Base-by-base conservation (phyloP, 768 basidiomycete species). In the Cystofilobasidium bisporidii region DNA sequence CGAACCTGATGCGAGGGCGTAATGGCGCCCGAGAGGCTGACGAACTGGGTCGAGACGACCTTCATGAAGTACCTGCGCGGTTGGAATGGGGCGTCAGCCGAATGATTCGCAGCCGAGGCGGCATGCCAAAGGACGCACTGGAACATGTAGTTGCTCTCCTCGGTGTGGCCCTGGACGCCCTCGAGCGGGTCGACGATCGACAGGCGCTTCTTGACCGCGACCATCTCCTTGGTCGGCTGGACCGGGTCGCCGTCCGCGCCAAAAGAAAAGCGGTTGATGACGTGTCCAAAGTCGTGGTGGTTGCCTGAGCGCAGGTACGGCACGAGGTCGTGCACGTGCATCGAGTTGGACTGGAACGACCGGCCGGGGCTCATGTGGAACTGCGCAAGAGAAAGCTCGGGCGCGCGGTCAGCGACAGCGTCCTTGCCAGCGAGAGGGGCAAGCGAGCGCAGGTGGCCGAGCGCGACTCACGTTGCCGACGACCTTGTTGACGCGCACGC, bases 401-500 rank as follows among this genome's bases (percentile, higher is more conserved):
- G n/a, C n/a, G 36, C 5, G 9, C 14, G 6, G 48, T 55, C n/a
- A 47, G 61, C 30, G 38, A 20, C 30, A 64, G 41, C 53, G 55
- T 28, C n/a, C n/a, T n/a, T n/a, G n/a, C n/a, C n/a, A n/a, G n/a
- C 28, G 22, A 65, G 36, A n/a, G n/a, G n/a, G 36, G 24, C 24
- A 15, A 56, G n/a, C 15, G 40, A 30, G n/a, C n/a, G 38, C 57
- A 58, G 24, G 58, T 43, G 30, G 62, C 53, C 58, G 76, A 97
- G 88, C 36, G n/a, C n/a, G 47, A 48, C 47, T 22, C 14, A 48
- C 47, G 78, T 90, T 96, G 65, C 94, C 92, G 71, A 91, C 83
- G 71, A 97, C 94, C 78, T 97, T 96, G 83, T 98, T 98, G 64
- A 98, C 90, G 65, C 87, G 88, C 69, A 99, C 84, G 63, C 86